Evolutionary conservation across 306 rosid species (phyloP).

Genomic region (Vigna trinervia): DNA sequence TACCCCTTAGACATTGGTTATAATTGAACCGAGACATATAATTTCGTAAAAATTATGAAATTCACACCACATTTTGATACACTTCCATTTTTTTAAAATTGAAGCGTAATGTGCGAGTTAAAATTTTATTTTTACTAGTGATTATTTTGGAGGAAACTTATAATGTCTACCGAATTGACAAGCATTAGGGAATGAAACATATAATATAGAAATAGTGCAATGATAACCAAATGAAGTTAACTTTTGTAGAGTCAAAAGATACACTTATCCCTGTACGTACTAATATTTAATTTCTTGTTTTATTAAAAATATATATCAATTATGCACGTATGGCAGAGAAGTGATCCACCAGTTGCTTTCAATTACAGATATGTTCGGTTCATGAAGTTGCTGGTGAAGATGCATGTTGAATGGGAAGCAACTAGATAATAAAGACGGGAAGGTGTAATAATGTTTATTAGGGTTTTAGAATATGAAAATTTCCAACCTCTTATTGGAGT

Average conservation of each 20-base stretch:
- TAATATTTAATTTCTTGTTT: too few relatives aligned
- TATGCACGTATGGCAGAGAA: neutral
- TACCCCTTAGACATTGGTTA: too few relatives aligned
- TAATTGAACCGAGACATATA: too few relatives aligned
- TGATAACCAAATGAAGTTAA: neutral
- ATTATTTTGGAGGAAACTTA: constrained; percentile 15
- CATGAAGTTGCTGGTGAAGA: constrained; percentile 29
- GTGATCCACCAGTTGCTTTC: neutral
- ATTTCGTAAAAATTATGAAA: too few relatives aligned
- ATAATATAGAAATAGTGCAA: constrained; percentile 1
- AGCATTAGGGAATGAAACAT: constrained; percentile 46
- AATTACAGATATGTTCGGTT: neutral
- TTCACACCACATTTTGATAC: too few relatives aligned
- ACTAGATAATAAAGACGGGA: constrained; percentile 1
- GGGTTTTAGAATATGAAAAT: neutral
- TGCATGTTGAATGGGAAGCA: constrained; percentile 38
- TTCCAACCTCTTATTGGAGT: neutral
- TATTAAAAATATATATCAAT: too few relatives aligned
- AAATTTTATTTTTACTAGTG: too few relatives aligned
- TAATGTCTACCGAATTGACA: constrained; percentile 46
- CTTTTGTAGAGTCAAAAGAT: too few relatives aligned
- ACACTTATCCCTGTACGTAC: too few relatives aligned
- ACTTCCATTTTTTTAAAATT: too few relatives aligned
- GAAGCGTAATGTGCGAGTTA: too few relatives aligned
- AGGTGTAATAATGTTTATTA: neutral